A percentile compares a stretch with the other conserved stretches of the same genome.
phyloP scores from a whole-genome alignment of 73 alveolate species.

The Stentor roeselii region DNA sequence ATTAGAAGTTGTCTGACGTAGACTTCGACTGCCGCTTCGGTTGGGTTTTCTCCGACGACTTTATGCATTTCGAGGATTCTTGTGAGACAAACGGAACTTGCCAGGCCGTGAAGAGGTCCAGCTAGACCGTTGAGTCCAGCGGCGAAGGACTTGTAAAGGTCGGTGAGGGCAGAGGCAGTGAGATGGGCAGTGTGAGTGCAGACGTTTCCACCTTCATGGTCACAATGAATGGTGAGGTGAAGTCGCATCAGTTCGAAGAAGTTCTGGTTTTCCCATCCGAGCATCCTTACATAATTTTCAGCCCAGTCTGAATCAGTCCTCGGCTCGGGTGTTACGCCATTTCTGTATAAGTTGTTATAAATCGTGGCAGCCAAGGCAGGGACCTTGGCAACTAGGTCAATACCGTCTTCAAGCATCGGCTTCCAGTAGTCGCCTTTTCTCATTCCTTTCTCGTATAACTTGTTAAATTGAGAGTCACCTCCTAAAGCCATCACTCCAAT shows the following conservation, averaged over 20 bases:
- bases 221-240: constrained; percentile 64
- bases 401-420: constrained; percentile 67
- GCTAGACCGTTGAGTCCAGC: constrained; percentile 91
- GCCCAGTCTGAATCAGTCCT: constrained; percentile 56
- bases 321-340: constrained; percentile 45
- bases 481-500: constrained; percentile 65
- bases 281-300: constrained; percentile 70
- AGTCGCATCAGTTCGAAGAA: constrained; percentile 78
- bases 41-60: constrained; percentile 33
- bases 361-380: constrained; percentile 82
- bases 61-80: constrained; percentile 38
- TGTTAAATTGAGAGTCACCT: constrained; percentile 54
- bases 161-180: constrained; percentile 90
- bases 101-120: constrained; percentile 94
- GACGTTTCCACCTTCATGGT: constrained; percentile 92
- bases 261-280: constrained; percentile 54
- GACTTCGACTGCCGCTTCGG: constrained; percentile 8
- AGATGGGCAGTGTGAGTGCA: constrained; percentile 83
- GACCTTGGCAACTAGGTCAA: constrained; percentile 72
- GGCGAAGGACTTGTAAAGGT: constrained; percentile 79
- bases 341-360: constrained; percentile 54
- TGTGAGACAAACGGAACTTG: constrained; percentile 76
- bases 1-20: constrained; percentile 31
- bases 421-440: constrained; percentile 80
- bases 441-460: constrained; percentile 68